Base-by-base conservation (phyloP, 1,284 basidiomycete genomes). In the Cryptococcus jaspeensis region DNA sequence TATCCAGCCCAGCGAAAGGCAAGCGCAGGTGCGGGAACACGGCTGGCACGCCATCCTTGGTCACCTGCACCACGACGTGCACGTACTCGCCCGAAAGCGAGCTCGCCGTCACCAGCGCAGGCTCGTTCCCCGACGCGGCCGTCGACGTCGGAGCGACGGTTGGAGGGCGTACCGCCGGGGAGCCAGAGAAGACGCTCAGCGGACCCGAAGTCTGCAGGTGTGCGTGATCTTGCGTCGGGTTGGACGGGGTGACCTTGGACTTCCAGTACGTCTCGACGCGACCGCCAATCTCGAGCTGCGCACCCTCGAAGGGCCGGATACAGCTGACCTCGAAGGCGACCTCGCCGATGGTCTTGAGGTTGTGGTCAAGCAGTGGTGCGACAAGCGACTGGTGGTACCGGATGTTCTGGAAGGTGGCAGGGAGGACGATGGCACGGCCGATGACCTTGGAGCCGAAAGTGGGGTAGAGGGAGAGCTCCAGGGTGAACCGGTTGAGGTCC, bases 361-460 rank as follows among this genome's bases (percentile, higher is more conserved):
- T 87, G 60, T 91, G 89, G 74, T 99, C 96, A 63, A 99, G 79
- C 52, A 99, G 87, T 1, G 95, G 93, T 7, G 92, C 80, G 15
- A 85, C 84, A 65, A 89, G 87, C 20, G 73, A 62, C 68, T 78
- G 65, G 66, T 79, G 69, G 63, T 84, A 84, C 46, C 81, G 80
- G 18, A 85, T 80, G 52, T 83, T 78, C 43, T 78, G 73, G 69
- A 95, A 90, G 49, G 89, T 81, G 2, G 85, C 85, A 3, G 94
- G 87, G 35, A 94, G 81, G 23, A 92, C 89, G 44, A 94, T 86
- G 16, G 92, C 94, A 62, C 94, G 87, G 28, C 95, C 96, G 61
- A 99, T 92, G 37, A 94, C 91, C 78, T 93, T 95, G 35, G 92
- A 94, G n/a, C 96, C 96, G 76, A 99, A 99, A 60, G 92, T 97